These are phyloP conservation scores for Fusarium guadeloupense DNA, from an alignment of 2,329 filamentous ascomycete genomes.

Conservation along the genomic window DNA sequence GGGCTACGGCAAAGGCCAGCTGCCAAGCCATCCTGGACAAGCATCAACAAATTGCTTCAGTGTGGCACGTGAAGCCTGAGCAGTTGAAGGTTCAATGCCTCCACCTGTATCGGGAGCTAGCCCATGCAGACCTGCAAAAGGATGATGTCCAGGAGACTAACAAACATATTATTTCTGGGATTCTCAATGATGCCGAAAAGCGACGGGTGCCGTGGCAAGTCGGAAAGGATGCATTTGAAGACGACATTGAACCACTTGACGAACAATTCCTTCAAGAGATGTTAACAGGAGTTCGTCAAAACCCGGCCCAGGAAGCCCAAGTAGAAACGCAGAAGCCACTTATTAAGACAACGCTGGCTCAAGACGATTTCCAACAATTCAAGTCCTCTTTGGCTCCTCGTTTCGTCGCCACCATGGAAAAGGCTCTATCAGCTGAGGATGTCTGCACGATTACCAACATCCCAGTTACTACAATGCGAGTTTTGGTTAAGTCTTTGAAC, in stretches of 20 bases:
- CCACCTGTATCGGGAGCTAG: neutral
- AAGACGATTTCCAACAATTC: neutral
- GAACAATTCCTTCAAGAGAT: slow-evolving; percentile 1
- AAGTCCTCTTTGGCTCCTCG: neutral
- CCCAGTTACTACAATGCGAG: neutral
- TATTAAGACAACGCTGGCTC: rapidly evolving
- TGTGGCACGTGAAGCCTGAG: neutral
- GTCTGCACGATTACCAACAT: slow-evolving; percentile 5
- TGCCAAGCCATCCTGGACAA: neutral
- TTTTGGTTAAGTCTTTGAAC: neutral
- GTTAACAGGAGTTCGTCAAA: neutral
- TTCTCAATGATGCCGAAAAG: slow-evolving; percentile 14
- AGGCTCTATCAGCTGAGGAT: neutral
- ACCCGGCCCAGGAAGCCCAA: rapidly evolving
- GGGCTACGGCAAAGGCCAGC: neutral
- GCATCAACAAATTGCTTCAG: neutral
- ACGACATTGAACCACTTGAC: slow-evolving; percentile 1
- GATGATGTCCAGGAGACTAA: neutral
- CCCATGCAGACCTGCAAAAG: neutral
- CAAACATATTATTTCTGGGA: neutral
- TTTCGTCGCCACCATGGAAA: slow-evolving; percentile 5
- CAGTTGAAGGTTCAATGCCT: slow-evolving; percentile 16
- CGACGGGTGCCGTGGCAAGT: slow-evolving; percentile 9
- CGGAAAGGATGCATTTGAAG: neutral
- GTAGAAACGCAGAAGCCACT: neutral